phyloP scores from a whole-genome alignment of 176 grass and related monocot genomes.

The Carex kokanica region DNA sequence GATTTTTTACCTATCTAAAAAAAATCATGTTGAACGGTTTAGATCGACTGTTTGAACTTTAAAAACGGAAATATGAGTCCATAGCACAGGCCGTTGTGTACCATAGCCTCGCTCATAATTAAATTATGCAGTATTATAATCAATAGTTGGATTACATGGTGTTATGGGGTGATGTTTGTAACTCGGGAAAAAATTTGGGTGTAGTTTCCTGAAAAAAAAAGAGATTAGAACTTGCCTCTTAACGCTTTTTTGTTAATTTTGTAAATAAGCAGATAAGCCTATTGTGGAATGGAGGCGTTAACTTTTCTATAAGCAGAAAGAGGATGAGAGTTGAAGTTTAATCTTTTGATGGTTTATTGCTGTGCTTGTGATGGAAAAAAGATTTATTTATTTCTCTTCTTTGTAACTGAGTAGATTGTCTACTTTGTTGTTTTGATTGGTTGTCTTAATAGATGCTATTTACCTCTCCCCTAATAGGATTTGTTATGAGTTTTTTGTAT shows the following conservation, averaged over 20 bases:
- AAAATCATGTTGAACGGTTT: too few species aligned
- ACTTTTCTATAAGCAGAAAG: conserved; percentile 21
- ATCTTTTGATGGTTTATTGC: conserved; percentile 31
- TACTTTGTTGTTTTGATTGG: conserved; percentile 25
- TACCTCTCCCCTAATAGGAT: conserved; percentile 25
- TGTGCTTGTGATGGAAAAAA: conserved; percentile 42
- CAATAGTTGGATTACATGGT: not conserved
- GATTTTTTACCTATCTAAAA: too few species aligned
- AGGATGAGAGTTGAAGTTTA: conserved; percentile 28
- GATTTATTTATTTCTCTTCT: conserved; percentile 22
- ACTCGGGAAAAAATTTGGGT: not conserved
- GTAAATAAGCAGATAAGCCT: conserved; percentile 46
- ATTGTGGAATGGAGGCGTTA: conserved; percentile 78
- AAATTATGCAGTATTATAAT: not conserved
- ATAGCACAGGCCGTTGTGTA: too few species aligned
- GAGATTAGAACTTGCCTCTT: not conserved
- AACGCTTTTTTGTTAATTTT: not conserved
- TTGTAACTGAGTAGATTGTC: conserved; percentile 27
- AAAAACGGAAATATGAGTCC: too few species aligned
- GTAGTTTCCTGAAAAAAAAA: not conserved
- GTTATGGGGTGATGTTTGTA: not conserved
- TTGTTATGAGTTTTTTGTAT: conserved; percentile 36
- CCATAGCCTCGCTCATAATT: not conserved
- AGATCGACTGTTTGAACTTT: too few species aligned
- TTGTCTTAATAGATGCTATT: conserved; percentile 37